A percentile compares a stretch with the other conserved stretches of the same genome.
Conservation (phyloP, 331 rosid genomes). For the Quercus tomentella region DNA sequence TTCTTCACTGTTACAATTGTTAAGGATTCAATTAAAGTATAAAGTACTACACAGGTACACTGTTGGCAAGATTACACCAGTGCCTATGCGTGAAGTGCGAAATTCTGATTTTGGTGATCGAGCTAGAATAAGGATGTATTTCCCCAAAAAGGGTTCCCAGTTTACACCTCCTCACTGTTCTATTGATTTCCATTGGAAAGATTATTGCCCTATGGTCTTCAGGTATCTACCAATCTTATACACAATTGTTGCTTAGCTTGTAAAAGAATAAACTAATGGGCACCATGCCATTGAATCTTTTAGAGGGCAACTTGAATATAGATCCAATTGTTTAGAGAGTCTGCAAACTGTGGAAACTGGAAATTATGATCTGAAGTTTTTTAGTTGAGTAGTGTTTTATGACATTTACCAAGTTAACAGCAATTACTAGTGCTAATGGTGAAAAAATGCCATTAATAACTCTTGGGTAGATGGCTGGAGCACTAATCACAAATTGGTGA, state of each 20-base stretch:
- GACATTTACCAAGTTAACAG: not conserved
- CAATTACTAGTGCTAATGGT: not conserved
- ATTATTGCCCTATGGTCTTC: slow-evolving; percentile 94
- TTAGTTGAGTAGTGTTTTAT: not conserved
- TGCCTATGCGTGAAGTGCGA: slow-evolving; percentile 85
- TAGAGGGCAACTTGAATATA: not conserved
- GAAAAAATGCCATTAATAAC: not conserved
- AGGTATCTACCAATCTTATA: slow-evolving; percentile 46
- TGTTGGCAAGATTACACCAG: slow-evolving; percentile 90
- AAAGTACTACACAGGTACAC: slow-evolving; percentile 68
- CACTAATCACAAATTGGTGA: not conserved
- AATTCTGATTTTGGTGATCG: slow-evolving; percentile 78
- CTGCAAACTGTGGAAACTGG: not conserved
- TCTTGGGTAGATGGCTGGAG: not conserved
- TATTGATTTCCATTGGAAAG: slow-evolving; percentile 80
- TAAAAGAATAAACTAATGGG: not conserved
- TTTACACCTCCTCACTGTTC: slow-evolving; percentile 82
- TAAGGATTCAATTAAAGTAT: slow-evolving; percentile 13
- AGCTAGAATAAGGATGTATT: slow-evolving; percentile 82
- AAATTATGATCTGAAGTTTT: not conserved
- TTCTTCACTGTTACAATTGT: not conserved
- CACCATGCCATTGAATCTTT: slow-evolving; percentile 15
- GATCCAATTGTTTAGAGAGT: not conserved
- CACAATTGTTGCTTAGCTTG: not conserved
- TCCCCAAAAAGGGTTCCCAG: slow-evolving; percentile 71